These are phyloP conservation scores for Bondarzewia mesenterica DNA, from an alignment of 1,284 basidiomycete genomes.

Conservation along the genomic window DNA sequence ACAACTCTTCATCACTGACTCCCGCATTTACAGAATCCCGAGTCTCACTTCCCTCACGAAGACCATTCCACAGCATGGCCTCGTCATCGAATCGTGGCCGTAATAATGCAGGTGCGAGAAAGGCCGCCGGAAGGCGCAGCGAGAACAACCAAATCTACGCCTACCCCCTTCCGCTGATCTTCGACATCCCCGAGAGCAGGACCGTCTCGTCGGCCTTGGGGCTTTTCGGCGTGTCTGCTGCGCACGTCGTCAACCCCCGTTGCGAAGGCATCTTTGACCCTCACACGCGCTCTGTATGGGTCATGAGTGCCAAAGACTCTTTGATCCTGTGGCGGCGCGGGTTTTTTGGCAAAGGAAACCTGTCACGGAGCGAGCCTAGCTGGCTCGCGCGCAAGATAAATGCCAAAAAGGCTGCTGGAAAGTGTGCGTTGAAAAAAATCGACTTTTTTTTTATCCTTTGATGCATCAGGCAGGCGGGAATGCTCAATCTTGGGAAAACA, in stretches of 20 bases:
- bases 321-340: conserved; percentile 80
- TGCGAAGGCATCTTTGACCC: conserved; percentile 68
- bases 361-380: conserved; percentile 91
- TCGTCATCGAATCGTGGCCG: background rate
- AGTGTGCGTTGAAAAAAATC: conserved; percentile 33
- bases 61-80: background rate
- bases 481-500: conserved; percentile 20
- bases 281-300: conserved; percentile 75
- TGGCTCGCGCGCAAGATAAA: conserved; percentile 80
- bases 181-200: conserved; percentile 34
- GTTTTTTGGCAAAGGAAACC: conserved; percentile 95
- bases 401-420: conserved; percentile 42
- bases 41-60: background rate
- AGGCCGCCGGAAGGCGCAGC: conserved; percentile 43
- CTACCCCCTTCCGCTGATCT: conserved; percentile 53
- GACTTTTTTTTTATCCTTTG: background rate
- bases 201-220: conserved; percentile 37
- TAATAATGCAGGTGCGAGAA: conserved; percentile 19
- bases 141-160: conserved; percentile 64
- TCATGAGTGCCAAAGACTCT: conserved; percentile 53
- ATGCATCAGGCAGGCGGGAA: conserved; percentile 3
- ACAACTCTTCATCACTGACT: conserved; percentile 1
- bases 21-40: too few relatives aligned
- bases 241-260: conserved; percentile 48
- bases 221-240: conserved; percentile 42